A percentile compares a stretch with the other conserved stretches of the same genome.
These are phyloP conservation scores for Trametes sp. DNA, from an alignment of 1,284 basidiomycete genomes.

Conservation along the genomic window DNA sequence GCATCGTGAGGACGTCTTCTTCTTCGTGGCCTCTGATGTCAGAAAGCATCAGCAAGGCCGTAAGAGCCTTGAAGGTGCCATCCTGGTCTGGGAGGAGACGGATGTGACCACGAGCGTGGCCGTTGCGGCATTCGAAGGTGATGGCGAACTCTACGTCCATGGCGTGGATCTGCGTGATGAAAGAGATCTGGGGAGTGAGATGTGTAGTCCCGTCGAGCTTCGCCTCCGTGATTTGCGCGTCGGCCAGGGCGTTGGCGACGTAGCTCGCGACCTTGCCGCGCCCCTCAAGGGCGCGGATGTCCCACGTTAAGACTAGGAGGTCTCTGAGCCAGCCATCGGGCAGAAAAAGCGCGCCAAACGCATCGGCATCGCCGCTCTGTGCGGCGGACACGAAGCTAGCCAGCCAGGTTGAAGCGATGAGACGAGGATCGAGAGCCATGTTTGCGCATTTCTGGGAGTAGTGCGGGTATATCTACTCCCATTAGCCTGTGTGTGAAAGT, in stretches of 20 bases:
- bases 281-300: slow-evolving; percentile 64
- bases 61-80: slow-evolving; percentile 32
- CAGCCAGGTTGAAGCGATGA: slow-evolving; percentile 55
- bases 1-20: slow-evolving; percentile 12
- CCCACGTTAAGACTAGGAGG: slow-evolving; percentile 66
- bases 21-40: slow-evolving; percentile 46
- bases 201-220: slow-evolving; percentile 40
- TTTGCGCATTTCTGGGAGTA: too few relatives aligned
- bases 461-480: too few relatives aligned
- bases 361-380: slow-evolving; percentile 44
- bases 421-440: slow-evolving; percentile 21
- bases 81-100: slow-evolving; percentile 39
- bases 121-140: slow-evolving; percentile 49
- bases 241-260: slow-evolving; percentile 44
- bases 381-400: slow-evolving; percentile 47
- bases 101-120: slow-evolving; percentile 48
- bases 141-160: slow-evolving; percentile 42
- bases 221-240: slow-evolving; percentile 39
- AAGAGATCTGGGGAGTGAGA: slow-evolving; percentile 38
- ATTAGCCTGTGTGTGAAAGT: too few relatives aligned
- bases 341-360: slow-evolving; percentile 47
- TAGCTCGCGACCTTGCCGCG: slow-evolving; percentile 48
- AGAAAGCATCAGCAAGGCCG: slow-evolving; percentile 38
- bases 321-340: slow-evolving; percentile 62
- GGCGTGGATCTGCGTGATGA: slow-evolving; percentile 27